Conservation (phyloP, 345 rosid genomes). For the Rhizophora mangle region DNA sequence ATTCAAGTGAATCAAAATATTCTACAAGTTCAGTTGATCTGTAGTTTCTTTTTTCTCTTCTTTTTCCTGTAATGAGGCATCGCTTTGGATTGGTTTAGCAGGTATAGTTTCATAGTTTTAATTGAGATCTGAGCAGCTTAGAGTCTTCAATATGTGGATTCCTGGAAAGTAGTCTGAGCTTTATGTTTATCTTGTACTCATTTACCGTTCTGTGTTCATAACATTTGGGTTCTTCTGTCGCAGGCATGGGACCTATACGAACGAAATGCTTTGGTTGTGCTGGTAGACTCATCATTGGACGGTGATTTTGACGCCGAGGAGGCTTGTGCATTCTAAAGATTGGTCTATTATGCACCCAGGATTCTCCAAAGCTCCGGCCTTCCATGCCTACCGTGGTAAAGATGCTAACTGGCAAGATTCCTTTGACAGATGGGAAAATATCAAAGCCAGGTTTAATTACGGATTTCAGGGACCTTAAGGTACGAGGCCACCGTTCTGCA, state of each 20-base stretch:
- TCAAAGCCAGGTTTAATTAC: constrained; percentile 67
- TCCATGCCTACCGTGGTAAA: constrained; percentile 61
- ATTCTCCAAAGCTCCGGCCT: constrained; percentile 65
- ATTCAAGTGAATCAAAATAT: too few relatives aligned
- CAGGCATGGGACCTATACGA: constrained; percentile 90
- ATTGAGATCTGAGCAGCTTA: too few relatives aligned
- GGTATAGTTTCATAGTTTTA: too few relatives aligned
- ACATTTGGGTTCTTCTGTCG: too few relatives aligned
- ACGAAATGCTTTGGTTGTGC: constrained; percentile 54
- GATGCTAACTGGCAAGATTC: constrained; percentile 51
- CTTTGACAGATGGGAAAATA: constrained; percentile 34
- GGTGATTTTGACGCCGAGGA: constrained; percentile 71
- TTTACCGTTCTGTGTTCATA: too few relatives aligned
- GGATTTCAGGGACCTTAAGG: constrained; percentile 80
- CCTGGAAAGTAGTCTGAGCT: too few relatives aligned
- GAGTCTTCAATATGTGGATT: too few relatives aligned
- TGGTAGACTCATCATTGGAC: constrained; percentile 50
- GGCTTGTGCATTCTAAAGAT: constrained; percentile 64
- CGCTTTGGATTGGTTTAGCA: too few relatives aligned
- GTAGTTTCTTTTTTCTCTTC: too few relatives aligned
- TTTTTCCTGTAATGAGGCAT: too few relatives aligned
- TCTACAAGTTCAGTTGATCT: too few relatives aligned
- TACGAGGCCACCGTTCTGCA: constrained; percentile 34
- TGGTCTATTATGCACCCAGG: constrained; percentile 79
- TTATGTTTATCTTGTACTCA: too few relatives aligned